Evolutionary conservation across 2,329 filamentous ascomycete species (phyloP).

Genomic region (Pseudogymnoascus pannorum): DNA sequence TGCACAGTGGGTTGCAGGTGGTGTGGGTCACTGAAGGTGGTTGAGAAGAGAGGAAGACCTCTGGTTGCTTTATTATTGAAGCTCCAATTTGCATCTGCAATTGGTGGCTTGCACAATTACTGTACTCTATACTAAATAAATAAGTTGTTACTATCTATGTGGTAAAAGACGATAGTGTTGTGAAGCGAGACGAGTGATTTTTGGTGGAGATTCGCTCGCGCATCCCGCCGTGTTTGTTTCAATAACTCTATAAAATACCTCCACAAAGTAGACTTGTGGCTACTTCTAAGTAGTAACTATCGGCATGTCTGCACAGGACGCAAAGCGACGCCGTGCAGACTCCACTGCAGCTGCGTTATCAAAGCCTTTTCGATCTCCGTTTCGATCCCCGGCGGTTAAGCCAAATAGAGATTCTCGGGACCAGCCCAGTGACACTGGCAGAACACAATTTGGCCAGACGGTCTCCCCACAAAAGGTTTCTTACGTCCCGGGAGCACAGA

Average conservation of each 20-base stretch:
- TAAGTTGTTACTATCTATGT: not conserved
- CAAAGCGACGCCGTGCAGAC: constrained; percentile 58
- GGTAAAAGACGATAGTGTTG: not conserved
- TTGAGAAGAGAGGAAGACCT: not conserved
- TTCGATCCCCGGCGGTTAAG: constrained; percentile 34
- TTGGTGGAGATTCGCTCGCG: not conserved
- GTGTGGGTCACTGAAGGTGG: constrained; percentile 48
- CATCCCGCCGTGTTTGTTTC: not conserved
- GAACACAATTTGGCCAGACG: not conserved
- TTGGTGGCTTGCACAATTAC: not conserved
- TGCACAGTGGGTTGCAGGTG: constrained; percentile 56
- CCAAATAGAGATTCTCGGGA: constrained; percentile 9
- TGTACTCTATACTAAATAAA: constrained; percentile 3
- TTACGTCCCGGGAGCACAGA: not conserved
- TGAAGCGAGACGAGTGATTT: not conserved
- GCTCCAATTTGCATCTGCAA: not conserved
- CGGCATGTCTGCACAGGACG: constrained; percentile 42
- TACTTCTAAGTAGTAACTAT: constrained; percentile 3
- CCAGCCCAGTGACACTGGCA: not conserved
- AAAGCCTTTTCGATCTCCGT: constrained; percentile 67
- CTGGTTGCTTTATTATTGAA: not conserved
- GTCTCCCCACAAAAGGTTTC: not conserved
- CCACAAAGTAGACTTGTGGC: constrained; percentile 19
- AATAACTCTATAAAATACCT: constrained; percentile 16
- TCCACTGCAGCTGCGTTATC: constrained; percentile 50